Base-by-base conservation (phyloP, 78 protist genomes). In the slime mould (Dictyostelium discoideum) region DNA sequence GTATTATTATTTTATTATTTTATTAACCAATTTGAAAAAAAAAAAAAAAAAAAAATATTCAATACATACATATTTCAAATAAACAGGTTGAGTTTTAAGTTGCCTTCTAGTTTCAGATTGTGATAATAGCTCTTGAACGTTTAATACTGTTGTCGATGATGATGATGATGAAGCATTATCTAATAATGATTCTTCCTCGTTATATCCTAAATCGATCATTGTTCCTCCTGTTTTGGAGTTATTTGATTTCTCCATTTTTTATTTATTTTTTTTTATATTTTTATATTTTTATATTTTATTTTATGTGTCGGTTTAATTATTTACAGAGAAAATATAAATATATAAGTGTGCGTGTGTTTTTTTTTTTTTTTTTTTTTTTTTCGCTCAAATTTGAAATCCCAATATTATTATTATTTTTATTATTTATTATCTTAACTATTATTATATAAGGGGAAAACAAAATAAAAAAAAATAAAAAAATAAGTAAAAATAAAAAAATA, bases 51-150 rank as follows among this genome's bases (percentile, higher is more conserved):
- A 24, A 40, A 3, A 32, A 22, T 5, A 74, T 79, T 86, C 13
- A 22, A 22, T n/a, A 44, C 73, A 14, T 89, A 89, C 94, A 82
- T 89, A 89, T 89, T 89, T 89, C 37, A 89, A 72, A 89, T 89
- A 89, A 44, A 89, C 94, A 16, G 94, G 94, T 32, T 89, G 94
- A n/a, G 63, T 69, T 63, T 82, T 80, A 24, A 81, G n/a, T 44
- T 89, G 86, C 74, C 94, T 80, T 82, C 37, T 54, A 10, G 84
- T 37, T 50, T 80, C 94, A 13, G 94, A 89, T 65, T 89, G 88
- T 6, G 72, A 60, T n/a, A 89, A n/a, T 32, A 89, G 32, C 11
- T 80, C 94, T 46, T 89, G 80, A 10, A 89, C 94, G 16, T 29
- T 89, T 22, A 37, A 39, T 14, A 73, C 37, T 29, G 79, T 29